Base-by-base conservation (phyloP, 768 basidiomycete species). In the Phaffia tasmanica region DNA sequence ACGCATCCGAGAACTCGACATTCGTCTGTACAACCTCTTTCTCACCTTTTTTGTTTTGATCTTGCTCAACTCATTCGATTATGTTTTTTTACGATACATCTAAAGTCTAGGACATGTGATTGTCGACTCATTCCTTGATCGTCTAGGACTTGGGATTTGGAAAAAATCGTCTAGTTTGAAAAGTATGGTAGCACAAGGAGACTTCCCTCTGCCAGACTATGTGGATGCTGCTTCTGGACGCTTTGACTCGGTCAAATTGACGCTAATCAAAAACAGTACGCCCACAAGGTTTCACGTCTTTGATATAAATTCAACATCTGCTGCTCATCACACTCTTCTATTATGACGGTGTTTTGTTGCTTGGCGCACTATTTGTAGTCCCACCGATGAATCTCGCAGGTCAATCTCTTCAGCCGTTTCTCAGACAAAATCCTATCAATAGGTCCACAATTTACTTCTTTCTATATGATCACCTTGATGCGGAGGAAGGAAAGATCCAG, bases 371-470 rank as follows among this genome's bases (percentile, higher is more conserved):
- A 2, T 15, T 47, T 27, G 6, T 30, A 62, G 61, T 29, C 49
- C 61, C 47, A 18, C 48, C 53, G 42, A 62, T 62, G 61, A 62
- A 62, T 47, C 61, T 62, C 61, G 23, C 47, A 7, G 61, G 61
- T 9, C 42, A 27, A 19, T 29, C 47, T 47, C 18, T 62, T 1
- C 25, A 29, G 29, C 49, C 49, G 35, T 47, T 62, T 0, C 61
- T 62, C 49, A 51, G 29, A 29, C 49, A 32, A 9, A 50, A 27
- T 32, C 61, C 61, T 18, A 27, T 62, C 46, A 49, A 61, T 47
- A 8, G 27, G 9, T 62, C 61, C 3, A 62, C 61, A n/a, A 2
- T 62, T 5, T 62, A 62, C 27, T 62, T 29, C 48, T 51, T 62
- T 25, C 32, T 62, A 16, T 47, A 62, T 27, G 61, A 62, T 32